Base-by-base conservation (phyloP, 2,329 filamentous ascomycete species). In the Penicillium expansum region DNA sequence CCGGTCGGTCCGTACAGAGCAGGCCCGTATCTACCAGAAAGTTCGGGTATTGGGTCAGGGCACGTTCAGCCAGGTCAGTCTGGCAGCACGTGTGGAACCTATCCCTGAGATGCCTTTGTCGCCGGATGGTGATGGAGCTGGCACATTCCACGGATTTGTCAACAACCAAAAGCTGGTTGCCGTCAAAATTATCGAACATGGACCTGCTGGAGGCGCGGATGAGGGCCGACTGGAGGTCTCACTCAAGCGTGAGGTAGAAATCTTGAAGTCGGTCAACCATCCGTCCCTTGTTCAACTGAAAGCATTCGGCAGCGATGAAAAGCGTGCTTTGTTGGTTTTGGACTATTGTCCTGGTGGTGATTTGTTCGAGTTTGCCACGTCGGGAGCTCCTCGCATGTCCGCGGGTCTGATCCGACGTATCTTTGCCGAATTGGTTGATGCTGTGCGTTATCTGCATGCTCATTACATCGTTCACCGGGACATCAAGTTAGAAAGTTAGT, bases 401-500 rank as follows among this genome's bases (percentile, higher is more conserved):
- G 84, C 90, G 0, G 70, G 79, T 1, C 77, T 97, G 11, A 81
- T 97, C 48, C 84, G 91, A 62, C 85, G 94, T 50, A 92, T 97
- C 55, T 97, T 97, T 74, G 83, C 92, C 14, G 94, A 99, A 73
- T 75, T 97, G 61, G 87, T 97, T 24, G 87, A 85, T 59, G 94
- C 93, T 0, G 88, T 96, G 35, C 84, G 83, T 56, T 97, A 97
- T 77, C 79, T 99, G 48, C 94, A 99, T 74, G 80, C 85, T 52
- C 81, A 90, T 67, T 87, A 85, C 64, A 96, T 99, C 70, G 93
- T 97, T 52, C 94, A 99, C 72, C 86, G 94, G 58, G 94, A 99
- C 74, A 95, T 99, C 75, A 99, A 99, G 77, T 86, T 99, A 57
- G 94, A 99, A 80, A 99, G 90, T 94, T 83, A 76, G 87, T 81